These are phyloP conservation scores for Porcisia deanei DNA, from an alignment of 208 protist genomes.

Conservation along the genomic window DNA sequence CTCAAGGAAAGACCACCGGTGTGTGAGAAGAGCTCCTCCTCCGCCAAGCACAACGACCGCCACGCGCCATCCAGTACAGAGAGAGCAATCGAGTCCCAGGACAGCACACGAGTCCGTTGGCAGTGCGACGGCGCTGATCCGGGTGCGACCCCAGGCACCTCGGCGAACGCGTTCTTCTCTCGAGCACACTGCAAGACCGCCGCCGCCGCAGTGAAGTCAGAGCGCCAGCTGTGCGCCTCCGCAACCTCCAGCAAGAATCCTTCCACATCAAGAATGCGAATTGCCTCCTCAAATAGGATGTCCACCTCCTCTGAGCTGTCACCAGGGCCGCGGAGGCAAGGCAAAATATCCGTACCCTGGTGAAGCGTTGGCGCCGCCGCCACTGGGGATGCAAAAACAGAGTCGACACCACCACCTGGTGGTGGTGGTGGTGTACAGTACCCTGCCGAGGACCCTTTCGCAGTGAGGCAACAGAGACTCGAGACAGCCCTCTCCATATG, in stretches of 20 bases:
- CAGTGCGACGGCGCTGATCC: not conserved
- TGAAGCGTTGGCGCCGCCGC: not conserved
- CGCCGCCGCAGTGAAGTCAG: slow-evolving; percentile 16
- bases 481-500: not conserved
- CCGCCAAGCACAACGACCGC: slow-evolving; percentile 2
- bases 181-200: slow-evolving; percentile 11
- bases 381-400: not conserved
- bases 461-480: not conserved
- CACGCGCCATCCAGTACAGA: slow-evolving; percentile 31
- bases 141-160: slow-evolving; percentile 10
- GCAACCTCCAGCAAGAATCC: slow-evolving; percentile 21
- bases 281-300: slow-evolving; percentile 13
- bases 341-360: not conserved
- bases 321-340: not conserved
- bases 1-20: not conserved
- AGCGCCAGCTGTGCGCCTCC: slow-evolving; percentile 27
- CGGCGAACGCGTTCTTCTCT: not conserved
- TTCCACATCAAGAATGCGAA: slow-evolving; percentile 21
- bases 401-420: not conserved
- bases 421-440: no score
- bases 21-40: slow-evolving; percentile 22
- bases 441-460: not conserved
- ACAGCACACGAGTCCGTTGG: slow-evolving; percentile 5
- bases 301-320: slow-evolving; percentile 10
- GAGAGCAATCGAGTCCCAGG: slow-evolving; percentile 27